Conservation (phyloP, 2,329 filamentous ascomycete species). For the Penicillium glabrum region DNA sequence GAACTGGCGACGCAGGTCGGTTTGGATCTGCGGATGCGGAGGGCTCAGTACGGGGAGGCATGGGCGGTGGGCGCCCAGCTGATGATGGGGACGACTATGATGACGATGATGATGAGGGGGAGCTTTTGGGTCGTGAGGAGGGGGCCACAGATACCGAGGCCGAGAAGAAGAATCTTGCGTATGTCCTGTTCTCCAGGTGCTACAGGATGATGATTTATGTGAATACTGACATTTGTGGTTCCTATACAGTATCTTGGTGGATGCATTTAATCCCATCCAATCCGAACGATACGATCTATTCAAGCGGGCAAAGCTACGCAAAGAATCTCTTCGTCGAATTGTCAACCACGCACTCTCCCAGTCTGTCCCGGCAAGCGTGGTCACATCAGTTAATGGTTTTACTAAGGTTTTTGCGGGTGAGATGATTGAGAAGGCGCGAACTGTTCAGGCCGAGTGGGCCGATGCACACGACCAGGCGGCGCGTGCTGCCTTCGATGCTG, state of each 20-base stretch:
- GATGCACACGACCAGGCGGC: constrained; percentile 54
- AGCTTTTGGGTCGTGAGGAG: constrained; percentile 46
- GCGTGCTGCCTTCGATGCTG: constrained; percentile 55
- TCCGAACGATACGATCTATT: constrained; percentile 51
- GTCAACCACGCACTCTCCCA: constrained; percentile 68
- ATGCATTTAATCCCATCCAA: constrained; percentile 49
- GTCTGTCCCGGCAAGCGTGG: constrained; percentile 63
- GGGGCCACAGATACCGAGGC: constrained; percentile 49
- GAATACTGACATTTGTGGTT: constrained; percentile 8
- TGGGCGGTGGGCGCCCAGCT: constrained; percentile 39
- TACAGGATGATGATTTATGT: neutral
- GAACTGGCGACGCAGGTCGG: constrained; percentile 25
- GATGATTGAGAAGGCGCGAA: constrained; percentile 64
- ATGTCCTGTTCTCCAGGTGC: constrained; percentile 22
- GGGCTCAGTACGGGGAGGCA: constrained; percentile 33
- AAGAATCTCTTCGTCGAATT: constrained; percentile 54
- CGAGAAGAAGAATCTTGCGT: constrained; percentile 53
- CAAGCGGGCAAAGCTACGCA: constrained; percentile 51
- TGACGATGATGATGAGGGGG: constrained; percentile 49
- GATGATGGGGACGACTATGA: constrained; percentile 52
- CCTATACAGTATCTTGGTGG: constrained; percentile 41
- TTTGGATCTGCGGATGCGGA: constrained; percentile 35
- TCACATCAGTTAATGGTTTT: constrained; percentile 64
- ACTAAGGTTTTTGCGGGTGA: constrained; percentile 67
- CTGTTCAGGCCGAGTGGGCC: constrained; percentile 58